Evolutionary conservation across 2,329 filamentous ascomycete species (phyloP), one percentile per base, ranked within the genome.

Genomic region (Balansia obtecta): DNA sequence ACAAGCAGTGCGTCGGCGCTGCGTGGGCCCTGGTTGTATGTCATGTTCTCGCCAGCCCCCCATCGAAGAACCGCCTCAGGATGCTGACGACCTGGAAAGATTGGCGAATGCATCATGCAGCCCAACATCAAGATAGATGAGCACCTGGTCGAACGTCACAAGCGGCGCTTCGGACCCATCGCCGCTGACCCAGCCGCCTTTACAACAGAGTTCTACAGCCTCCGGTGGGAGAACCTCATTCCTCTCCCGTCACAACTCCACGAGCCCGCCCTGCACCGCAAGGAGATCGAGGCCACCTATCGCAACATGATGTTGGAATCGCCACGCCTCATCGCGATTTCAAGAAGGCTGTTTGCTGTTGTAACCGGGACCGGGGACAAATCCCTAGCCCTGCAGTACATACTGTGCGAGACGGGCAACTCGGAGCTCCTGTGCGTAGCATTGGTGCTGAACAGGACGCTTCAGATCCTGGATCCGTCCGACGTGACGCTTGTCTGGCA

Each of bases 141-240:
- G 2, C 20, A 10, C 7, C 27, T 49, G 3, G 30, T 41, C 6
- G 40, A 49, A 12, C 18, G 47, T 15, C 47, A 44, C n/a, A 49
- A 32, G 20, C 47, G 47, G 8, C 47, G 40, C 22, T 42, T 43
- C 18, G 47, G 47, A 5, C 39, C 47, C 11, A 27, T 49, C n/a
- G 39, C 47, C 12, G 22, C 40, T 9, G 47, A 33, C 16, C 47
- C 47, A 15, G 47, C 27, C 22, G 15, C 20, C 39, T 38, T 44
- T 18, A 49, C 47, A 6, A 44, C 47, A 4, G 47, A 49, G 18
- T 44, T 37, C 47, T 38, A 49, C 40, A 38, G 37, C 13, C 39
- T 49, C 5, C 47, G 47, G n/a, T 49, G 47, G 47, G 47, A 49
- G 30, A 49, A 49, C n/a, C 47, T 49, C 40, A n/a, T 49, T 15